A percentile compares a stretch with the other conserved stretches of the same genome.
Evolutionary conservation across 1,284 basidiomycete genomes (phyloP).

Genomic region (Puccinia novopanici): DNA sequence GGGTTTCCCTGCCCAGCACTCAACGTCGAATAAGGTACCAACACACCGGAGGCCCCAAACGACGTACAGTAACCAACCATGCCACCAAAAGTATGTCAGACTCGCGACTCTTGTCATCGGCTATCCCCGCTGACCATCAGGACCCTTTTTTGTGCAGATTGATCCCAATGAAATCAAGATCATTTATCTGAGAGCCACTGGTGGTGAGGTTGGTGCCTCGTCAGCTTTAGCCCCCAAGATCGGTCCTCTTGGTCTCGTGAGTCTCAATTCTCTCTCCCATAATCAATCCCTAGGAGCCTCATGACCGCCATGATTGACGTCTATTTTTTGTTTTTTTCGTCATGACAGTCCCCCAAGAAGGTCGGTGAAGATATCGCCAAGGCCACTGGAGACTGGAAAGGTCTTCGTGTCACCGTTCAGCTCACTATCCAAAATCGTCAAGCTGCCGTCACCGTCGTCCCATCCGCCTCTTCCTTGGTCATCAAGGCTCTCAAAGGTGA

Average conservation of each 20-base stretch:
- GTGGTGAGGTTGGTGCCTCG: constrained; percentile 99
- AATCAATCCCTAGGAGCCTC: too few species aligned
- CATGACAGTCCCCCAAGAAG: constrained; percentile 92
- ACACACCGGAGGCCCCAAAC: constrained; percentile 51
- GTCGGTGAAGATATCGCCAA: constrained; percentile 99
- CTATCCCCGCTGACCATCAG: constrained; percentile 55
- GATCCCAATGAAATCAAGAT: constrained; percentile 94
- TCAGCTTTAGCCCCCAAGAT: constrained; percentile 99
- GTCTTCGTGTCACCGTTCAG: constrained; percentile 98
- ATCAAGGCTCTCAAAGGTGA: constrained; percentile 95
- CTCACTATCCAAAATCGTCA: constrained; percentile 99
- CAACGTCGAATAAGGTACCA: constrained; percentile 50
- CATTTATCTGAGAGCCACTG: constrained; percentile 98
- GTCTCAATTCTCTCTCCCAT: constrained; percentile 60
- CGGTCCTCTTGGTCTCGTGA: constrained; percentile 97
- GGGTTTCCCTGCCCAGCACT: neutral
- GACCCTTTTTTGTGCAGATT: constrained; percentile 56
- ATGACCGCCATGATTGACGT: too few species aligned
- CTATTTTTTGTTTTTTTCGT: too few species aligned
- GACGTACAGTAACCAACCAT: constrained; percentile 28
- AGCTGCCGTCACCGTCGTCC: constrained; percentile 93
- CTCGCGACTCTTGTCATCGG: neutral
- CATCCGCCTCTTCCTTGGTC: constrained; percentile 95
- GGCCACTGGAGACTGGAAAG: constrained; percentile 98
- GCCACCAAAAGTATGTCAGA: constrained; percentile 38